Percentiles rank a stretch among this genome's conserved stretches.
Evolutionary conservation across 345 rosid species (phyloP).

Genomic region (Theobroma cacao): DNA sequence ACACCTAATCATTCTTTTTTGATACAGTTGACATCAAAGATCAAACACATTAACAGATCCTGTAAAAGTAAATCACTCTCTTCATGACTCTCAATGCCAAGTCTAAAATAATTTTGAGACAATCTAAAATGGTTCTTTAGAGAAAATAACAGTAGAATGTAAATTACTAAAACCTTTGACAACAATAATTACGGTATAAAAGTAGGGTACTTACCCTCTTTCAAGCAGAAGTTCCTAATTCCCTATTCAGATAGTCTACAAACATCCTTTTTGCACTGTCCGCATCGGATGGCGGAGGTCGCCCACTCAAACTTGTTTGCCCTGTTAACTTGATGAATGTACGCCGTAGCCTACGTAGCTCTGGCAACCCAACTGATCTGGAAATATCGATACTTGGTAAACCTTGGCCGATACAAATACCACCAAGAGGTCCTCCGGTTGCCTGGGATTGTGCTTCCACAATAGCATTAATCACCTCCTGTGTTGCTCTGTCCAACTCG

Average conservation of each 20-base stretch:
- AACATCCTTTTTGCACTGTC: slow-evolving; percentile 91
- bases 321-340: slow-evolving; percentile 85
- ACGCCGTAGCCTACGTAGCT: slow-evolving; percentile 78
- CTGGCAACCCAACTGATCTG: slow-evolving; percentile 81
- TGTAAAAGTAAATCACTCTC: neutral
- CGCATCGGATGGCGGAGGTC: slow-evolving; percentile 81
- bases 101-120: neutral
- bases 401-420: slow-evolving; percentile 56
- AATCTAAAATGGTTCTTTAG: neutral
- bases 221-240: slow-evolving; percentile 53
- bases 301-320: slow-evolving; percentile 87
- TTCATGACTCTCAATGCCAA: neutral
- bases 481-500: slow-evolving; percentile 85
- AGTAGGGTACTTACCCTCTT: neutral
- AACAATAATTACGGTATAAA: neutral
- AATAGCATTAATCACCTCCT: slow-evolving; percentile 66
- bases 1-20: neutral
- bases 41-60: neutral
- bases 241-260: slow-evolving; percentile 89
- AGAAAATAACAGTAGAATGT: neutral
- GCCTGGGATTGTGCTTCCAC: slow-evolving; percentile 82
- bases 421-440: slow-evolving; percentile 62
- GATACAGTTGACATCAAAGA: neutral
- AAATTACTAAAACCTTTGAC: neutral
- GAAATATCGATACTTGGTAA: slow-evolving; percentile 55